Conservation (phyloP, 345 rosid genomes). For the Punica granatum region DNA sequence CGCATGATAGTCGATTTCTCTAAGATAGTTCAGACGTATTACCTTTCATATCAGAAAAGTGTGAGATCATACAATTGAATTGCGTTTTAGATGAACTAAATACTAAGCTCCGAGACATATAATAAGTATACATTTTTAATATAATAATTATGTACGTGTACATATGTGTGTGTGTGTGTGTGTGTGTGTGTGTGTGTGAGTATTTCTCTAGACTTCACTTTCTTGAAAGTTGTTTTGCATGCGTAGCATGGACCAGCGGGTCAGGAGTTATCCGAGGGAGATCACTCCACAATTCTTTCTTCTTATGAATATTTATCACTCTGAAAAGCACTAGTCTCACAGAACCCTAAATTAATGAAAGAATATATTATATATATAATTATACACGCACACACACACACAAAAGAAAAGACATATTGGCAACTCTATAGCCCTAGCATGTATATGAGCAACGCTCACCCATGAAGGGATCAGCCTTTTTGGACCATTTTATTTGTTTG, state of each 20-base stretch:
- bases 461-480: conserved; percentile 1
- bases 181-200: no score
- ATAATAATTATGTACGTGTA: background rate
- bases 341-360: background rate
- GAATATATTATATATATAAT: background rate
- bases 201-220: conserved; percentile 12
- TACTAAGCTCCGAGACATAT: no score
- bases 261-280: background rate
- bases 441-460: background rate
- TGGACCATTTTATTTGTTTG: conserved; percentile 9
- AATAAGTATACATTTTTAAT: no score
- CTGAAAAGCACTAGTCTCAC: background rate
- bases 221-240: conserved; percentile 34
- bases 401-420: background rate
- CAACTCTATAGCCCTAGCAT: conserved; percentile 1
- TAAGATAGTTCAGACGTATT: background rate
- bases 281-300: background rate
- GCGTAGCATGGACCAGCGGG: conserved; percentile 24
- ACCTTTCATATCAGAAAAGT: background rate
- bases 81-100: no score
- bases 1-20: no score
- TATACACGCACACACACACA: no score
- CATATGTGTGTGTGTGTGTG: background rate
- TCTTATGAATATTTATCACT: background rate
- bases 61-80: background rate